Conservation (phyloP, 2,329 filamentous ascomycete genomes). For the Nemania serpens region DNA sequence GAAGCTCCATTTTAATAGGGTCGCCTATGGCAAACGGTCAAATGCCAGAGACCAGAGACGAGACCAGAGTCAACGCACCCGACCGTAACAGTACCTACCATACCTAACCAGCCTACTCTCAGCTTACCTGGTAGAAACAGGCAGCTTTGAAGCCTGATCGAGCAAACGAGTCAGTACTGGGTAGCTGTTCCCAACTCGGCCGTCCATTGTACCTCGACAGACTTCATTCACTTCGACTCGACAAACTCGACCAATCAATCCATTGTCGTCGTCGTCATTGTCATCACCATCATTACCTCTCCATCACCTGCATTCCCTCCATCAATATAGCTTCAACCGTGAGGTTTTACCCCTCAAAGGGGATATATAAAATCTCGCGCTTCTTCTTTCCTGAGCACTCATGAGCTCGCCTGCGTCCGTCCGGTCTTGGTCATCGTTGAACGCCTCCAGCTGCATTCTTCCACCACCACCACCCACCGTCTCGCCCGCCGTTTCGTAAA, state of each 20-base stretch:
- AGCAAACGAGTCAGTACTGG: slow-evolving; percentile 25
- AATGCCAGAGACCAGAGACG: slow-evolving; percentile 15
- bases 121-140: neutral
- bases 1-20: neutral
- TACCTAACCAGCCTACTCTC: too few relatives aligned
- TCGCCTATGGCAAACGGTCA: slow-evolving; percentile 24
- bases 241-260: slow-evolving; percentile 15
- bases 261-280: slow-evolving; percentile 3
- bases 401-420: neutral
- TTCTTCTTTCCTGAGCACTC: neutral
- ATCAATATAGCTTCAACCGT: neutral
- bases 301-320: neutral
- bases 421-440: neutral
- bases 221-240: slow-evolving; percentile 6
- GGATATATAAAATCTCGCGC: neutral
- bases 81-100: too few relatives aligned
- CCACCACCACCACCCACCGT: neutral
- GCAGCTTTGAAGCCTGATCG: slow-evolving; percentile 3
- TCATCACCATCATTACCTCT: neutral
- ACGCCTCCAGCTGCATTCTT: neutral
- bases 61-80: neutral
- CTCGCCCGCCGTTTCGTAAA: slow-evolving; percentile 6
- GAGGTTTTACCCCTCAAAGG: neutral
- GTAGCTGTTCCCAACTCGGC: slow-evolving; percentile 4
- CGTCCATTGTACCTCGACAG: too few relatives aligned